Percentiles rank a stretch among this genome's conserved stretches.
Conservation (phyloP, 352 stramenopile species). For the Phytophthora nicotianae region DNA sequence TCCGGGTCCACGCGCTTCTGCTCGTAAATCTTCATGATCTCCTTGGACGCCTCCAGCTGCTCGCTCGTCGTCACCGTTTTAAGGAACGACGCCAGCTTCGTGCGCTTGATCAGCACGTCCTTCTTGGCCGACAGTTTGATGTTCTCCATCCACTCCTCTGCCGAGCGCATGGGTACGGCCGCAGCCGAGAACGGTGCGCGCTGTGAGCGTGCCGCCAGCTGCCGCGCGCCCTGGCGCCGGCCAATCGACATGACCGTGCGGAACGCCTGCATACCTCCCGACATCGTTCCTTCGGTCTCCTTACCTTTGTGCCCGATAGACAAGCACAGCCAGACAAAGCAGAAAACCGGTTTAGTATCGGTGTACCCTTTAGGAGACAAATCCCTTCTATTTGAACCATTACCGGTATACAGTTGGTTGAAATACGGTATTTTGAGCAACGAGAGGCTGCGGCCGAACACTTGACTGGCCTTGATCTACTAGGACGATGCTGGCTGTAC, state of each 20-base stretch:
- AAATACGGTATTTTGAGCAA: conserved; percentile 2
- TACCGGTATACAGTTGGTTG: neutral
- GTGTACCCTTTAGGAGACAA: neutral
- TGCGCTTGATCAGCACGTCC: conserved; percentile 83
- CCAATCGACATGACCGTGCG: conserved; percentile 60
- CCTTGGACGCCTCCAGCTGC: conserved; percentile 77
- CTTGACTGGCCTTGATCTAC: conserved; percentile 19
- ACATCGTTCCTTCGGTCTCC: conserved; percentile 17
- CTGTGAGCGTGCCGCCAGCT: conserved; percentile 35
- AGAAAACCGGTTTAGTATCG: neutral
- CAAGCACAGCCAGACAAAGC: conserved; percentile 17
- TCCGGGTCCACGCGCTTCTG: conserved; percentile 84
- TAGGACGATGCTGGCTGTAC: conserved; percentile 35
- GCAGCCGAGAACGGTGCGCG: conserved; percentile 42
- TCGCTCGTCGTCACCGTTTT: conserved; percentile 84
- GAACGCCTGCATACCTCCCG: conserved; percentile 69
- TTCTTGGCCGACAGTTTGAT: conserved; percentile 73
- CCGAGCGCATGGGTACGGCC: conserved; percentile 51
- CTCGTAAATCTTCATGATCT: conserved; percentile 91
- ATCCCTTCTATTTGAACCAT: neutral
- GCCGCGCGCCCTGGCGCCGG: conserved; percentile 52
- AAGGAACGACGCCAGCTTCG: conserved; percentile 84
- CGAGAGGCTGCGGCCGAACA: conserved; percentile 16
- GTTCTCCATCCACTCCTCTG: conserved; percentile 84
- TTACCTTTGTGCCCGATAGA: conserved; percentile 10